phyloP scores from a whole-genome alignment of 2,329 filamentous ascomycete genomes.

The Phoma sp. region DNA sequence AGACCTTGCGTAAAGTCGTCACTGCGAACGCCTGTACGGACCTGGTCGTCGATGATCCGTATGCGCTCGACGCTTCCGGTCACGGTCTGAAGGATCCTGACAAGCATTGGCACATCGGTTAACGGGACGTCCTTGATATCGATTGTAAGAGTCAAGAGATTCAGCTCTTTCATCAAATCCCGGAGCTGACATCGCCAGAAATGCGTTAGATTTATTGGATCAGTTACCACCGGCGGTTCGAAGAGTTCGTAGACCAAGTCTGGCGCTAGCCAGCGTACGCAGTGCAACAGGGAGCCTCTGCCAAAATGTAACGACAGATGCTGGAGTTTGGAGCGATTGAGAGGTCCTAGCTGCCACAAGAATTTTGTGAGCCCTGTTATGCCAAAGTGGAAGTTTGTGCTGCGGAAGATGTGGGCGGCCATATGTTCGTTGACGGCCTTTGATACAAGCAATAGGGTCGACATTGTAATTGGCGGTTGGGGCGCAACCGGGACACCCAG shows the following conservation, averaged over 20 bases:
- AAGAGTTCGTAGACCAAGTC: constrained; percentile 37
- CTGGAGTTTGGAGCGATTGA: constrained; percentile 27
- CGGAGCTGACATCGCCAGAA: constrained; percentile 44
- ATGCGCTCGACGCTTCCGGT: constrained; percentile 26
- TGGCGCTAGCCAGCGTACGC: constrained; percentile 40
- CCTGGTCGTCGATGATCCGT: neutral
- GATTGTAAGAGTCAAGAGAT: constrained; percentile 31
- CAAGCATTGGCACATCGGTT: constrained; percentile 31
- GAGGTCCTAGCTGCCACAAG: constrained; percentile 31
- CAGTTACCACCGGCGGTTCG: constrained; percentile 30
- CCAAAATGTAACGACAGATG: constrained; percentile 33
- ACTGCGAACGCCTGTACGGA: neutral
- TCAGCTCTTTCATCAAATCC: constrained; percentile 33
- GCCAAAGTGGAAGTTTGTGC: constrained; percentile 37
- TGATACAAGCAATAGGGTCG: constrained; percentile 28
- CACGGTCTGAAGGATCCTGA: constrained; percentile 23
- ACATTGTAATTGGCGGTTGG: constrained; percentile 21
- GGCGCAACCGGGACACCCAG: neutral
- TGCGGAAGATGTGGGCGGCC: constrained; percentile 31
- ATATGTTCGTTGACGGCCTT: constrained; percentile 26
- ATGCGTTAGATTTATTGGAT: constrained; percentile 28
- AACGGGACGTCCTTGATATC: constrained; percentile 27
- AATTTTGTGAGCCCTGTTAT: constrained; percentile 30
- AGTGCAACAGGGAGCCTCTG: constrained; percentile 32
- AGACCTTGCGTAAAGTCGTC: neutral